Evolutionary conservation across 2,329 filamentous ascomycete species (phyloP), one percentile per base, ranked within the genome.

Genomic region (Penicillium paneum): DNA sequence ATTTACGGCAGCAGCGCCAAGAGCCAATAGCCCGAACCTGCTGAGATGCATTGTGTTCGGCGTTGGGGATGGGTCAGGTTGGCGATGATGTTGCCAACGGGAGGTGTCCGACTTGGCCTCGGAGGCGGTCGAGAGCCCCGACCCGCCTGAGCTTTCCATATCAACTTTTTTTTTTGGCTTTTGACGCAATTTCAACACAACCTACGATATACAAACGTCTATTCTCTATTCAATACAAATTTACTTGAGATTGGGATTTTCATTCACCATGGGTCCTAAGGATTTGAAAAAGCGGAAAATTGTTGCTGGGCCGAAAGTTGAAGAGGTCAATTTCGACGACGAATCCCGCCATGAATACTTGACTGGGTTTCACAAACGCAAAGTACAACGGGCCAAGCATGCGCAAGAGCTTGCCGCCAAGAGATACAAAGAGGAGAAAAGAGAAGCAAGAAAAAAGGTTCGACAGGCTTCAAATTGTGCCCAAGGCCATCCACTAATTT

Each of bases 331-430:
- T 49, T 99, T 97, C 76, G 91, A 99, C 76, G 77, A 82, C 57
- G 80, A 81, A 57, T 89, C 89, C 42, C 87, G 94, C 61, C 79
- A 88, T 61, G 91, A 97, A 68, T 99, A 90, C 70, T 81, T 99
- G 54, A 97, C 91, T 0, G 94, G 94, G 3, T 99, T 99, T 76
- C 92, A 93, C 79, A 99, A 97, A 81, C 88, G 94, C 73, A 97
- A 97, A 74, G 77, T 89, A 49, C 88, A 91, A 71, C 83, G 94
- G 35, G 85, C 87, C 62, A 95, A 96, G 77, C 80, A 87, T 73
- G 93, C 93, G 1, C 89, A 94, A 68, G 91, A 94, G 63, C 81
- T 88, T 64, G 90, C 90, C 3, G 86, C 84, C 42, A 88, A 90
- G 73, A 86, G 83, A 69, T 91, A 87, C 44, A 85, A 87, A 46